Percentiles rank a stretch among this genome's conserved stretches.
phyloP scores from a whole-genome alignment of 306 rosid species.

The Malus asiatica region DNA sequence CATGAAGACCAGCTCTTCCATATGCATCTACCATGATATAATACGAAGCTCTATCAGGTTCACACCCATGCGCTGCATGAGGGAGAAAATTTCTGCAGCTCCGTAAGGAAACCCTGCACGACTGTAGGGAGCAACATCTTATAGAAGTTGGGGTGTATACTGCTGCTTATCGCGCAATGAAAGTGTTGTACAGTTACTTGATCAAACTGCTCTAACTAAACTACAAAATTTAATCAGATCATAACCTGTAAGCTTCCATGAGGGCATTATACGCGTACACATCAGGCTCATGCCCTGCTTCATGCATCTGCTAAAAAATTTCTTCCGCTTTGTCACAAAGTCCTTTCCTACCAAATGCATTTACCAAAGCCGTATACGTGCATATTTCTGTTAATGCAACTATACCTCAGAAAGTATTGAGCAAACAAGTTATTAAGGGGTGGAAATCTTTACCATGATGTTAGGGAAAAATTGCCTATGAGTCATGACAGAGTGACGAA shows the following conservation, averaged over 20 bases:
- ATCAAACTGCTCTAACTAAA: not conserved
- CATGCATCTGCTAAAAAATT: slow-evolving; percentile 86
- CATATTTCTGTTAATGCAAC: slow-evolving; percentile 26
- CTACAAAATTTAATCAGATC: slow-evolving; percentile 5
- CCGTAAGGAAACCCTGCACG: slow-evolving; percentile 92
- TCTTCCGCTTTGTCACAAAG: slow-evolving; percentile 96
- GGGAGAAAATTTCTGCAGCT: slow-evolving; percentile 87
- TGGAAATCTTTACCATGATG: too few species aligned
- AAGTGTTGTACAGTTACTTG: not conserved
- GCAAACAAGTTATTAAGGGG: too few species aligned
- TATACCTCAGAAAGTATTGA: too few species aligned
- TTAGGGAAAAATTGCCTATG: too few species aligned
- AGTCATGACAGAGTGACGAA: too few species aligned
- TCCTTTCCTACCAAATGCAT: slow-evolving; percentile 89
- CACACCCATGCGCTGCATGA: slow-evolving; percentile 40
- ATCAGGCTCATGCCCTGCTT: slow-evolving; percentile 78
- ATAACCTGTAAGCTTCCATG: slow-evolving; percentile 94
- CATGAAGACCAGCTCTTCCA: slow-evolving; percentile 83
- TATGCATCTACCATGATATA: slow-evolving; percentile 21
- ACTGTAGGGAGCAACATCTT: slow-evolving; percentile 34
- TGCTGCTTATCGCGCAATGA: not conserved
- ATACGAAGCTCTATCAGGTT: too few species aligned
- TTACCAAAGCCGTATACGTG: slow-evolving; percentile 80
- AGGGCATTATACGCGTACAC: slow-evolving; percentile 88
- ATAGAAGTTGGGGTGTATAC: not conserved